Evolutionary conservation across 2,329 filamentous ascomycete genomes (phyloP), one percentile per base, ranked within the genome.

Genomic region (Colletotrichum gloeosporioides): DNA sequence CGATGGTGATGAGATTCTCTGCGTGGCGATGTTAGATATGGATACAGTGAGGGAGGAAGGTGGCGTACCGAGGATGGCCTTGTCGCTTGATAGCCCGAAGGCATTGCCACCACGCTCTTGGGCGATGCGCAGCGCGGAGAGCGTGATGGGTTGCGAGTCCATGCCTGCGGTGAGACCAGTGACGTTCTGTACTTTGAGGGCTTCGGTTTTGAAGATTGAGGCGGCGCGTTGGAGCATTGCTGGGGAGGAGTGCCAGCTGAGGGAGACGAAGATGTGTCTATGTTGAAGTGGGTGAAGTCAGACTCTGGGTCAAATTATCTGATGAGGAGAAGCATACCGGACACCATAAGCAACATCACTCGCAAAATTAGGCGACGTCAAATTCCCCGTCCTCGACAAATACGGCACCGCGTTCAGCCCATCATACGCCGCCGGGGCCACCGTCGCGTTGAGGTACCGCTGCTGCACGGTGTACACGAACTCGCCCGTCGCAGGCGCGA

Each of bases 251-350:
- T 49, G 44, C 44, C 44, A 49, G 44, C 44, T 49, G 3, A 49
- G 3, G 4, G 44, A 49, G 6, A 49, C 44, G n/a, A 49, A 49
- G 6, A 49, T 49, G 10, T 49, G 44, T 4, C 44, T 49, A 9
- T 16, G 1, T 16, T 18, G 15, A 39, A 16, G 39, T 16, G 39
- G 18, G 39, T 44, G 39, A n/a, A 44, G 39, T 44, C 39, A 44
- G 39, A n/a, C 4, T 3, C 1, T n/a, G 4, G 4, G 1, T 44
- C 39, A 9, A 44, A n/a, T 3, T 4, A n/a, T 44, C 7, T 5
- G 8, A 9, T 7, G 15, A 18, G 39, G 44, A 13, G n/a, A 49
- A 49, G 0, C 44, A 4, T 49, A 49, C 44, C 44, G 44, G 0
- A 49, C 44, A 0, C 44, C 44, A 3, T 49, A 49, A 22, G 44